These are phyloP conservation scores for Madurella mycetomatis DNA, from an alignment of 2,329 filamentous ascomycete species.

Conservation along the genomic window DNA sequence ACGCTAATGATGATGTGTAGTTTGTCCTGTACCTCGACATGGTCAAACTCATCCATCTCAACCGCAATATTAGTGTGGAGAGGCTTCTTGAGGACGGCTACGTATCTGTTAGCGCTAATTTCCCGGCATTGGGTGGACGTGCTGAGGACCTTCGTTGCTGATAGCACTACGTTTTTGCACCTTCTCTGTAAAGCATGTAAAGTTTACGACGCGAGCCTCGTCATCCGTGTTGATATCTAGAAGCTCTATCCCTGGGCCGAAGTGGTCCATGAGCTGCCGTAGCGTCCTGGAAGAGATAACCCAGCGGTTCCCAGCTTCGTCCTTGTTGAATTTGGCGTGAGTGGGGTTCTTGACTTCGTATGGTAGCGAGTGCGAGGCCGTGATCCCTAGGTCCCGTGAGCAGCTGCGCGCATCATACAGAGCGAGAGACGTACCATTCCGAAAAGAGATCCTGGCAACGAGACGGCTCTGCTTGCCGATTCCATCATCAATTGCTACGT, in stretches of 20 bases:
- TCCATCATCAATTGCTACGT: slow-evolving; percentile 69
- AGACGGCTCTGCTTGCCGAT: slow-evolving; percentile 68
- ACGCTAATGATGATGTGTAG: slow-evolving; percentile 77
- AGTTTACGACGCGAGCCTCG: slow-evolving; percentile 62
- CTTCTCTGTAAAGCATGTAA: slow-evolving; percentile 80
- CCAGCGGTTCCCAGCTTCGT: slow-evolving; percentile 65
- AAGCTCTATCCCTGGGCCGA: slow-evolving; percentile 74
- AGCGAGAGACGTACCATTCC: slow-evolving; percentile 51
- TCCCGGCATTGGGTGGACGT: background rate
- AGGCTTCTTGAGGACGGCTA: slow-evolving; percentile 73
- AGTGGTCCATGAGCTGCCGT: slow-evolving; percentile 74
- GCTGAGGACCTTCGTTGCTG: slow-evolving; percentile 42
- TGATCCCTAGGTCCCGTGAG: slow-evolving; percentile 51
- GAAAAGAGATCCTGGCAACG: slow-evolving; percentile 67
- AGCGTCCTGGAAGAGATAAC: slow-evolving; percentile 66
- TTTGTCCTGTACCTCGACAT: slow-evolving; percentile 68
- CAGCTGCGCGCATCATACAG: background rate
- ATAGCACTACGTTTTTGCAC: slow-evolving; percentile 53
- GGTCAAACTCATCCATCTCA: slow-evolving; percentile 71
- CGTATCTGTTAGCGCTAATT: slow-evolving; percentile 13
- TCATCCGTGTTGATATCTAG: slow-evolving; percentile 73
- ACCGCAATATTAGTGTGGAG: slow-evolving; percentile 75
- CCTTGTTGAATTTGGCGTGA: slow-evolving; percentile 69
- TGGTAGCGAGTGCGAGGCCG: slow-evolving; percentile 70
- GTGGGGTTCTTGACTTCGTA: slow-evolving; percentile 72